Percentiles rank a stretch among this genome's conserved stretches.
Conservation (phyloP, 1,284 basidiomycete species). For the Ceratobasidium sp. region DNA sequence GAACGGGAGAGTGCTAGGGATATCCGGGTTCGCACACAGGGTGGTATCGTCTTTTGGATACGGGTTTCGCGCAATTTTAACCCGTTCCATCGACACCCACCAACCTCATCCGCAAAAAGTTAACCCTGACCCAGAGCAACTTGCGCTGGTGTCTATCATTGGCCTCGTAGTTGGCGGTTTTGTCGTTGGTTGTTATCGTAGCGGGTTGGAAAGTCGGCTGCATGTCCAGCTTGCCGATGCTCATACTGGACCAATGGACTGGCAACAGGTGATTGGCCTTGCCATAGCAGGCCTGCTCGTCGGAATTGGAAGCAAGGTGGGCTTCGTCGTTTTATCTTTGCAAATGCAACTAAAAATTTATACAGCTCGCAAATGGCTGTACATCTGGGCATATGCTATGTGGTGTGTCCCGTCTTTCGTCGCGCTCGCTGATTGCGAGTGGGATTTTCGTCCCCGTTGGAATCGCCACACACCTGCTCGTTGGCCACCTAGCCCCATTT, state of each 20-base stretch:
- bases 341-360: not conserved
- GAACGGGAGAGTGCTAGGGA: slow-evolving; percentile 18
- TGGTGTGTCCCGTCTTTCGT: slow-evolving; percentile 14
- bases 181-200: not conserved
- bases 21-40: slow-evolving; percentile 23
- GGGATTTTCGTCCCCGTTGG: slow-evolving; percentile 18
- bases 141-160: slow-evolving; percentile 8
- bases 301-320: slow-evolving; percentile 28
- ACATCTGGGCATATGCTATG: slow-evolving; percentile 32
- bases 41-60: not conserved
- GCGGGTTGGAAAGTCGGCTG: not conserved
- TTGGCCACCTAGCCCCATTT: not conserved
- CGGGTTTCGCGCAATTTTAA: not conserved
- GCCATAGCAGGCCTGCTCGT: slow-evolving; percentile 1
- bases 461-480: not conserved
- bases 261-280: not conserved
- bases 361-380: slow-evolving; percentile 14
- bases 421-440: slow-evolving; percentile 24
- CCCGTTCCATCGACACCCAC: not conserved
- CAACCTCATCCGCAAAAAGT: not conserved
- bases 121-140: slow-evolving; percentile 24
- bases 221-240: slow-evolving; percentile 1
- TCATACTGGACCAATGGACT: not conserved
- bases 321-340: not conserved
- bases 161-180: slow-evolving; percentile 2